These are phyloP conservation scores for Clarireedia sp. DNA, from an alignment of 2,329 filamentous ascomycete species.

Conservation along the genomic window DNA sequence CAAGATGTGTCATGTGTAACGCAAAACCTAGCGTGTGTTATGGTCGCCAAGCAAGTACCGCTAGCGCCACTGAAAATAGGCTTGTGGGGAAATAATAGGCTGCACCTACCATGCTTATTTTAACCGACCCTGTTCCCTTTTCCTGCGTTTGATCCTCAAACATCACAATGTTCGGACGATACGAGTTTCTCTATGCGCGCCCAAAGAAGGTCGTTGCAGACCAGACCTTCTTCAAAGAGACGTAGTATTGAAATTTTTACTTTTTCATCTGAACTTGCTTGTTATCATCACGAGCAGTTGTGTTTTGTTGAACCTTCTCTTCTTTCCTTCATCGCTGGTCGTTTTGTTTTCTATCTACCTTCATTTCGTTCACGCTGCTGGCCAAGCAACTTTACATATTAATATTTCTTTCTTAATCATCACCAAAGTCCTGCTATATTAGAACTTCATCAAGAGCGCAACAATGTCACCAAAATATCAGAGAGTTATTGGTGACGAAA, in stretches of 20 bases:
- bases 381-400: background rate
- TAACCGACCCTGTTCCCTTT: background rate
- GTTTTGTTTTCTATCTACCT: background rate
- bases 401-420: background rate
- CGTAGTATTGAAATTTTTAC: too few species aligned
- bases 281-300: background rate
- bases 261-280: background rate
- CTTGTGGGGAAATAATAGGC: background rate
- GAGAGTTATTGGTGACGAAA: conserved; percentile 20
- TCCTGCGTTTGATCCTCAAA: background rate
- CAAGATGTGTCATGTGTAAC: too few species aligned
- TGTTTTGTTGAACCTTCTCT: background rate
- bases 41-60: too few species aligned
- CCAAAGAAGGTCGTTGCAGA: too few species aligned
- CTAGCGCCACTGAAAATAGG: too few species aligned
- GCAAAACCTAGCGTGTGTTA: too few species aligned
- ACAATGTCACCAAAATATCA: conserved; percentile 24
- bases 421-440: too few species aligned
- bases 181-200: too few species aligned
- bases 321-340: background rate
- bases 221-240: too few species aligned
- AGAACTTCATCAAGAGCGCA: too few species aligned
- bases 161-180: background rate
- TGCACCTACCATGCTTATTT: background rate
- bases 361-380: background rate